These are phyloP conservation scores for Coleophoma cylindrospora DNA, from an alignment of 2,329 filamentous ascomycete genomes.

Conservation along the genomic window DNA sequence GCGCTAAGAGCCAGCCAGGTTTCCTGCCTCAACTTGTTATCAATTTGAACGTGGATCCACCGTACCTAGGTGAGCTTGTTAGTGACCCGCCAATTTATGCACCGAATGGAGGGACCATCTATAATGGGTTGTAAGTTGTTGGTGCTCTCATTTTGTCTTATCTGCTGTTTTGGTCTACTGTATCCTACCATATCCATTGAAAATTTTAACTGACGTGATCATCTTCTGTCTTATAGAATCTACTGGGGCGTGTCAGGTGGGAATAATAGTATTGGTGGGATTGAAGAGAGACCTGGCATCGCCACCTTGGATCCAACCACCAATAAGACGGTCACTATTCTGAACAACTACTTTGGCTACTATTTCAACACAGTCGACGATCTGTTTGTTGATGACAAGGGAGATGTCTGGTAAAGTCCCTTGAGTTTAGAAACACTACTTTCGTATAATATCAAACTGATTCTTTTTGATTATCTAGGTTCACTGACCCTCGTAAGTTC, in stretches of 20 bases:
- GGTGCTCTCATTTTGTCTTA: not conserved
- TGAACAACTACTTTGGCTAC: conserved; percentile 29
- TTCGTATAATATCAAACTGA: too few species aligned
- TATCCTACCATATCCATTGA: not conserved
- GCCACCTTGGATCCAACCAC: conserved; percentile 19
- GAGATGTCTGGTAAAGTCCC: conserved; percentile 26
- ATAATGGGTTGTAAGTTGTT: conserved; percentile 24
- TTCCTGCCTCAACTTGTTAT: conserved; percentile 32
- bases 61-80: conserved; percentile 30
- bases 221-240: conserved; percentile 13
- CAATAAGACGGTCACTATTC: conserved; percentile 18
- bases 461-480: conserved; percentile 5
- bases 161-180: not conserved
- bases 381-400: conserved; percentile 27
- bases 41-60: conserved; percentile 37
- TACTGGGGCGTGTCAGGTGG: conserved; percentile 33
- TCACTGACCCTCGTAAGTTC: conserved; percentile 27
- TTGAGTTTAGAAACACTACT: not conserved
- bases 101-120: conserved; percentile 35
- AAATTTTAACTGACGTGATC: not conserved
- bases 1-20: conserved; percentile 21
- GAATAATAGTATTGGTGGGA: conserved; percentile 29
- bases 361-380: conserved; percentile 34
- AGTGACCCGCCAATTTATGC: conserved; percentile 37
- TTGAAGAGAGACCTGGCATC: conserved; percentile 31